These are phyloP conservation scores for Aegilops umbellulata DNA, from an alignment of 176 grass and related monocot genomes.

Conservation along the genomic window DNA sequence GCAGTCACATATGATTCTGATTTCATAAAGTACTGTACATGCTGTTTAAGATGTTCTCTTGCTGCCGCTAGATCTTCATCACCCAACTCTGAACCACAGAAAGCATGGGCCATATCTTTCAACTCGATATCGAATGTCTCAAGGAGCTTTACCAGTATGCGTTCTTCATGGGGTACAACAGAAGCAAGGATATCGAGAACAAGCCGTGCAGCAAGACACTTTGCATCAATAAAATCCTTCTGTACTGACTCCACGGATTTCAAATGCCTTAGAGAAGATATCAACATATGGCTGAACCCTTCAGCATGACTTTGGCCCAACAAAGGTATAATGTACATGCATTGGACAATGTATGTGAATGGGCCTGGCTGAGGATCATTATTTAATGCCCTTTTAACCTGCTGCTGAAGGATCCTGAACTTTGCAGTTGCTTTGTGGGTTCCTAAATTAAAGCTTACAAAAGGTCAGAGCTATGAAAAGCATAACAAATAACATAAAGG, in stretches of 20 bases:
- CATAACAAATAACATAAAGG: background rate
- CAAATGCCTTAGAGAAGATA: slow-evolving; percentile 71
- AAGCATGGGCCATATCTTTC: slow-evolving; percentile 64
- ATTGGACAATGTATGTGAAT: slow-evolving; percentile 90
- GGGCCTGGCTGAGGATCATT: slow-evolving; percentile 81
- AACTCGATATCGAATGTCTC: slow-evolving; percentile 79
- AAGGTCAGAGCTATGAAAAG: background rate
- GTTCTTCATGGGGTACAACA: slow-evolving; percentile 67
- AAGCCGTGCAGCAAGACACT: slow-evolving; percentile 53
- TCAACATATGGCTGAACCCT: slow-evolving; percentile 91
- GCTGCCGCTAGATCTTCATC: slow-evolving; percentile 42
- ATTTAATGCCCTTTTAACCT: slow-evolving; percentile 64
- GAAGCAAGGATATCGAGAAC: slow-evolving; percentile 65
- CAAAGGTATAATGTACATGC: slow-evolving; percentile 81
- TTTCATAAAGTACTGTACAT: slow-evolving; percentile 47
- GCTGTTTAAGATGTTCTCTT: slow-evolving; percentile 46
- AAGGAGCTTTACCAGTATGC: slow-evolving; percentile 84
- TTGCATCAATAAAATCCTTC: slow-evolving; percentile 80
- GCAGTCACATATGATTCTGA: slow-evolving; percentile 71
- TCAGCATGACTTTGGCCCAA: slow-evolving; percentile 68
- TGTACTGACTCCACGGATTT: slow-evolving; percentile 46
- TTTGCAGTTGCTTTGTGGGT: slow-evolving; percentile 80
- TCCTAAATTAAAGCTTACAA: slow-evolving; percentile 49
- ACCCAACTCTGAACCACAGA: slow-evolving; percentile 54
- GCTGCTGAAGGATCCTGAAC: slow-evolving; percentile 73